Percentiles rank a stretch among this genome's conserved stretches.
Conservation (phyloP, 2,329 filamentous ascomycete genomes). For the Colletotrichum liaoningense region DNA sequence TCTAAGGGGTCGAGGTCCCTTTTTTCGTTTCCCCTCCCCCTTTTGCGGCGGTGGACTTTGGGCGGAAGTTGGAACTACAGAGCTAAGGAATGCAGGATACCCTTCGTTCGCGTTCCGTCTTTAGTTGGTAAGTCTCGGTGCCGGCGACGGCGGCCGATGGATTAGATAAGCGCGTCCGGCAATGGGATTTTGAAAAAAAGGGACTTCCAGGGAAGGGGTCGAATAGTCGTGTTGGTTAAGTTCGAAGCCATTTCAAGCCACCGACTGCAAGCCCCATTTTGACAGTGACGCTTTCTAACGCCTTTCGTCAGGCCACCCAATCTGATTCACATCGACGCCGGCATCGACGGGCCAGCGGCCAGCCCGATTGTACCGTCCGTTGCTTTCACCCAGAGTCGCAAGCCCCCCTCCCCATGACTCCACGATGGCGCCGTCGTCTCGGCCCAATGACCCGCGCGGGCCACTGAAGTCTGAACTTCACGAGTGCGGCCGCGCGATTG, state of each 20-base stretch:
- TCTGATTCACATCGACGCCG: not conserved
- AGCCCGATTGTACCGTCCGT: slow-evolving; percentile 3
- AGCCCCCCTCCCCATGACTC: not conserved
- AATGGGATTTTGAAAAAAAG: not conserved
- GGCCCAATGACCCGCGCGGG: slow-evolving; percentile 6
- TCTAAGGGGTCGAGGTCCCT: not conserved
- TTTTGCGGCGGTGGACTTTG: not conserved
- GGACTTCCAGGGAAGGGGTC: not conserved
- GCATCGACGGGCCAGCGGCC: not conserved
- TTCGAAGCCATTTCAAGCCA: slow-evolving; percentile 25
- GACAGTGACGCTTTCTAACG: slow-evolving; percentile 26
- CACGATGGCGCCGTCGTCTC: slow-evolving; percentile 1
- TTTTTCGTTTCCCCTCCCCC: not conserved
- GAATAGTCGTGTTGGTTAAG: not conserved
- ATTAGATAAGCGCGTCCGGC: slow-evolving; percentile 14
- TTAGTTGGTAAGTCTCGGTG: not conserved
- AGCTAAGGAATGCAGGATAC: not conserved
- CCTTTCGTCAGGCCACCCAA: slow-evolving; percentile 19
- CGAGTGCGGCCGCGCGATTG: not conserved
- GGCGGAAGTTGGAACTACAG: slow-evolving; percentile 1
- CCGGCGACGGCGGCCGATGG: slow-evolving; percentile 11
- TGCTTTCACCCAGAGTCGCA: not conserved
- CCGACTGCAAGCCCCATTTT: slow-evolving; percentile 27
- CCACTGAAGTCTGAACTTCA: not conserved
- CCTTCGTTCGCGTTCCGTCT: not conserved